phyloP scores from a whole-genome alignment of 1,139 yeast species.

The Maudiozyma humilis region DNA sequence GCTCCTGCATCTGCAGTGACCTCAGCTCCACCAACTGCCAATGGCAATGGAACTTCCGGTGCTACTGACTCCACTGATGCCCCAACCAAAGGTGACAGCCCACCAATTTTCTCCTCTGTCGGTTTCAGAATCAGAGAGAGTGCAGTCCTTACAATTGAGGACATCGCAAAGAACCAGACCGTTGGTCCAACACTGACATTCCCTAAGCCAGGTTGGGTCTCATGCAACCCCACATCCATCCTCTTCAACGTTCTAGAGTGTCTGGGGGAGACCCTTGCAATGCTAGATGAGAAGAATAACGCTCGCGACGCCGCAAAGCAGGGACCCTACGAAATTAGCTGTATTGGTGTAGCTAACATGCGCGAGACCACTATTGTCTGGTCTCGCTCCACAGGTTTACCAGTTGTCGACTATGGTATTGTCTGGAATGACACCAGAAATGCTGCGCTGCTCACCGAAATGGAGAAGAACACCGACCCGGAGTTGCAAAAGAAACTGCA shows the following conservation, averaged over 20 bases:
- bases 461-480: slow-evolving; percentile 50
- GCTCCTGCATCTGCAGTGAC: neutral
- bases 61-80: neutral
- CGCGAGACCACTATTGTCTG: slow-evolving; percentile 90
- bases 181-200: slow-evolving; percentile 65
- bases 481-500: slow-evolving; percentile 53
- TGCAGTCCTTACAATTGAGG: slow-evolving; percentile 57
- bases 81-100: neutral
- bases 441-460: slow-evolving; percentile 58
- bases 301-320: slow-evolving; percentile 41
- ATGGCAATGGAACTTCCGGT: neutral
- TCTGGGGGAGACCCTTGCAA: slow-evolving; percentile 54
- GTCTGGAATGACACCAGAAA: slow-evolving; percentile 97
- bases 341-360: slow-evolving; percentile 89
- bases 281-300: slow-evolving; percentile 48
- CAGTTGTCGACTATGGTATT: slow-evolving; percentile 72
- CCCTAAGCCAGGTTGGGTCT: slow-evolving; percentile 88
- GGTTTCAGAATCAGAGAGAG: slow-evolving; percentile 58
- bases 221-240: slow-evolving; percentile 83
- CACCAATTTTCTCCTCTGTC: slow-evolving; percentile 54
- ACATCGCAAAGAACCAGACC: slow-evolving; percentile 34
- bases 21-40: too few species aligned
- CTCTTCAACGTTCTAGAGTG: slow-evolving; percentile 77
- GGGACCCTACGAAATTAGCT: slow-evolving; percentile 46
- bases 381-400: slow-evolving; percentile 77